Evolutionary conservation across 768 basidiomycete species (phyloP).

Genomic region (Pleurotus ostreatus): DNA sequence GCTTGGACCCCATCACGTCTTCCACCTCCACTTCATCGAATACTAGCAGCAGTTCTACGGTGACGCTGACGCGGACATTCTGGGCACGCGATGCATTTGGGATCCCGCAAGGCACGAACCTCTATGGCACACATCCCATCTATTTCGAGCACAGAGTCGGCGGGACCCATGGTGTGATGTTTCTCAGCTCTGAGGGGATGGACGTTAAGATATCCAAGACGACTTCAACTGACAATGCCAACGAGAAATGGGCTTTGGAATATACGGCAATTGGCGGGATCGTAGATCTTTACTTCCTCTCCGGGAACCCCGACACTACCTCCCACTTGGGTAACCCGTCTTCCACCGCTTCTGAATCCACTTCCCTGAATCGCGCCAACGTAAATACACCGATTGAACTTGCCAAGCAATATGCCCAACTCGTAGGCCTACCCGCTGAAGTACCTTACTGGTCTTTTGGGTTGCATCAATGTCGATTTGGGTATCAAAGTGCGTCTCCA

Average conservation of each 20-base stretch:
- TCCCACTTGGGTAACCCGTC: too few species aligned
- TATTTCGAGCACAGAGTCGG: conserved; percentile 67
- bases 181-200: conserved; percentile 73
- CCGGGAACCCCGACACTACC: conserved; percentile 42
- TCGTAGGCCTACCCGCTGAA: conserved; percentile 64
- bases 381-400: conserved; percentile 39
- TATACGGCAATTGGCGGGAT: conserved; percentile 79
- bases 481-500: conserved; percentile 47
- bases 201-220: conserved; percentile 53
- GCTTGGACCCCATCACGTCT: conserved; percentile 34
- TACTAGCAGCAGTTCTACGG: conserved; percentile 13
- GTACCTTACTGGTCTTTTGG: conserved; percentile 76
- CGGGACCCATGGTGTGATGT: conserved; percentile 66
- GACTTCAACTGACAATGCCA: conserved; percentile 25
- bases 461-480: conserved; percentile 70
- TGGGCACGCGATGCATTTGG: conserved; percentile 69
- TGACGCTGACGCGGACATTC: conserved; percentile 34
- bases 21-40: conserved; percentile 16
- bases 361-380: too few species aligned
- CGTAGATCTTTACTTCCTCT: conserved; percentile 75
- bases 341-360: conserved; percentile 23
- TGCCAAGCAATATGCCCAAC: conserved; percentile 64
- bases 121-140: conserved; percentile 73
- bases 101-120: conserved; percentile 51
- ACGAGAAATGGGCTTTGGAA: conserved; percentile 38